Percentiles rank a stretch among this genome's conserved stretches.
Evolutionary conservation across 345 rosid species (phyloP).

Genomic region (Salix exigua): DNA sequence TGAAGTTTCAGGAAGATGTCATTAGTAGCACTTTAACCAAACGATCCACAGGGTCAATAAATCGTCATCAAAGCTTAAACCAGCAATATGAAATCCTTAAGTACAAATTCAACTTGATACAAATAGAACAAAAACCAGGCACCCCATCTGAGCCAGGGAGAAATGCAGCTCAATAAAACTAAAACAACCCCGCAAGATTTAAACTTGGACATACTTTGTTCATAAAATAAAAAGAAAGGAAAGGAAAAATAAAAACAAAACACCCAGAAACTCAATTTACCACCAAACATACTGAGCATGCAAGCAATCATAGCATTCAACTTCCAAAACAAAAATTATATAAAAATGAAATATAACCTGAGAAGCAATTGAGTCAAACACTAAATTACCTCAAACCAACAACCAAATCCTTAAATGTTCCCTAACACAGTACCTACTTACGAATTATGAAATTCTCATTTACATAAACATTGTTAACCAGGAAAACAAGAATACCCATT

Average conservation of each 20-base stretch:
- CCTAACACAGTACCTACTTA: background rate
- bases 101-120: background rate
- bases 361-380: no score
- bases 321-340: no score
- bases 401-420: background rate
- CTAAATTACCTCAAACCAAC: no score
- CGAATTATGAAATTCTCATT: background rate
- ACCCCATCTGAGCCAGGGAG: background rate
- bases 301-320: no score
- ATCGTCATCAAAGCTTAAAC: background rate
- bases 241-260: no score
- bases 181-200: no score
- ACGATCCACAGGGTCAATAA: background rate
- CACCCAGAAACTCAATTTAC: no score
- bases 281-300: no score
- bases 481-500: background rate
- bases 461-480: background rate
- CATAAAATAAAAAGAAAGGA: no score
- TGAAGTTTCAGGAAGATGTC: background rate
- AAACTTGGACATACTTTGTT: no score
- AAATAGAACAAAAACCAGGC: background rate
- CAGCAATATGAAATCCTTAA: background rate
- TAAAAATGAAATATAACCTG: no score
- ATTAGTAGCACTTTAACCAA: background rate
- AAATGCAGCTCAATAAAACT: background rate